phyloP scores from a whole-genome alignment of 2,329 filamentous ascomycete species.

The Akanthomyces uredinophilus region DNA sequence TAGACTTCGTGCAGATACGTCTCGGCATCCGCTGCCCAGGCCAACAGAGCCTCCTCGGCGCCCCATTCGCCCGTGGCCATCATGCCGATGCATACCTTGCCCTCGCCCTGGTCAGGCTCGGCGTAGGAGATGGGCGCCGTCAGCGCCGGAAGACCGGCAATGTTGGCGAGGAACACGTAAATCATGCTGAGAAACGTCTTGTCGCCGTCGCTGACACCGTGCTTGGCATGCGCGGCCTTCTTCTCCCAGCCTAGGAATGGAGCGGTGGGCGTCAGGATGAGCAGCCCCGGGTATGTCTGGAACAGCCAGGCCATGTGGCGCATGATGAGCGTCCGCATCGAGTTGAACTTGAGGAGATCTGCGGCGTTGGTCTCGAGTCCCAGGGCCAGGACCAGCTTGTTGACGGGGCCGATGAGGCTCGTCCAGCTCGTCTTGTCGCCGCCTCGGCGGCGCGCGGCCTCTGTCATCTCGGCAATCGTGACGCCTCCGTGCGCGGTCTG shows the following conservation, averaged over 20 bases:
- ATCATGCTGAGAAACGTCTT: slow-evolving; percentile 72
- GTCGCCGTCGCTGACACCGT: slow-evolving; percentile 73
- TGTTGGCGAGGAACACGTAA: slow-evolving; percentile 82
- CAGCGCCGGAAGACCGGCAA: slow-evolving; percentile 71
- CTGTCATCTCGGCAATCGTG: slow-evolving; percentile 67
- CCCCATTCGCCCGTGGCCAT: slow-evolving; percentile 65
- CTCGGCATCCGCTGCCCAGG: slow-evolving; percentile 55
- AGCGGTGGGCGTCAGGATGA: slow-evolving; percentile 74
- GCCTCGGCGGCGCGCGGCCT: slow-evolving; percentile 38
- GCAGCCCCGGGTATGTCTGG: slow-evolving; percentile 63
- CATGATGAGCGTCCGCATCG: slow-evolving; percentile 73
- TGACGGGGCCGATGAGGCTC: slow-evolving; percentile 56
- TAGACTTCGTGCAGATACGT: slow-evolving; percentile 45
- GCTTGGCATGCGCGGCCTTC: slow-evolving; percentile 50
- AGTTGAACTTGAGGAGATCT: slow-evolving; percentile 69
- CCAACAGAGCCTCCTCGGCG: slow-evolving; percentile 56
- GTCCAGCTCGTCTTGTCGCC: slow-evolving; percentile 45
- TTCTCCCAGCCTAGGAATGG: slow-evolving; percentile 72
- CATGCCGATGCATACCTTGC: slow-evolving; percentile 55
- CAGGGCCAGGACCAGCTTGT: slow-evolving; percentile 64
- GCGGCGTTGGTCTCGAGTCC: slow-evolving; percentile 58
- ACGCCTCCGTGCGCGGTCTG: slow-evolving; percentile 73
- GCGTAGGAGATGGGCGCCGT: slow-evolving; percentile 71
- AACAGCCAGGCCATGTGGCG: slow-evolving; percentile 69
- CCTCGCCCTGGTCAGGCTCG: slow-evolving; percentile 49